Conservation (phyloP, 2,329 filamentous ascomycete genomes). For the Trichoderma simmonsii region DNA sequence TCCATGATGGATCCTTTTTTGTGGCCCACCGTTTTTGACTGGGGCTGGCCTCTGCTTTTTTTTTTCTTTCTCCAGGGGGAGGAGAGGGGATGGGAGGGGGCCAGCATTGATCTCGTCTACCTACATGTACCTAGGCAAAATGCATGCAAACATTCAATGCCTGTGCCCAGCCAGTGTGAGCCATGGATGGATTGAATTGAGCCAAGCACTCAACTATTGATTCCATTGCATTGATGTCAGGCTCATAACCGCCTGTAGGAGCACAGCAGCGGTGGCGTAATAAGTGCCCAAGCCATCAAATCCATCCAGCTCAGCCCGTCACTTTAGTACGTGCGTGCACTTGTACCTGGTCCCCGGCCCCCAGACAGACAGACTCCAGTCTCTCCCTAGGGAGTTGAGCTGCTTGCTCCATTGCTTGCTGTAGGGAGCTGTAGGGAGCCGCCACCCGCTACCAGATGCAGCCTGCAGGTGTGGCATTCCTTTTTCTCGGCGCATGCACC, state of each 20-base stretch:
- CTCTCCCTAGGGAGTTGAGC: background rate
- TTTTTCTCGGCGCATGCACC: background rate
- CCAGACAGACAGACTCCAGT: background rate
- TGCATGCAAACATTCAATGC: background rate
- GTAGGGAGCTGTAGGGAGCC: constrained; percentile 7
- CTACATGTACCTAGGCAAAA: background rate
- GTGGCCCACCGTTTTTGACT: background rate
- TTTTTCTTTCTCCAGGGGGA: background rate
- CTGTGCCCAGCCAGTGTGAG: background rate
- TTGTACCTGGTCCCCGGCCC: background rate
- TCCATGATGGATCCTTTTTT: background rate
- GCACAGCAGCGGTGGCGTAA: background rate
- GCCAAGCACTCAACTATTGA: too few species aligned
- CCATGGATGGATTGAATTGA: background rate
- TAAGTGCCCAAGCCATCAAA: background rate
- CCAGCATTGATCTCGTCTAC: background rate
- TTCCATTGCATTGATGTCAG: too few species aligned
- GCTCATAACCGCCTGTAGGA: too few species aligned
- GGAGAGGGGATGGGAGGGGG: background rate
- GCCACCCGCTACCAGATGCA: background rate
- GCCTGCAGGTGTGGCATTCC: constrained; percentile 5
- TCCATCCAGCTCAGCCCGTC: background rate
- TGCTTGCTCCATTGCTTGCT: background rate
- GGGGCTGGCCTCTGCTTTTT: background rate
- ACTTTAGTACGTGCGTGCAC: background rate